Base-by-base conservation (phyloP, 148 eudicot genomes). In the Cornus controversa region DNA sequence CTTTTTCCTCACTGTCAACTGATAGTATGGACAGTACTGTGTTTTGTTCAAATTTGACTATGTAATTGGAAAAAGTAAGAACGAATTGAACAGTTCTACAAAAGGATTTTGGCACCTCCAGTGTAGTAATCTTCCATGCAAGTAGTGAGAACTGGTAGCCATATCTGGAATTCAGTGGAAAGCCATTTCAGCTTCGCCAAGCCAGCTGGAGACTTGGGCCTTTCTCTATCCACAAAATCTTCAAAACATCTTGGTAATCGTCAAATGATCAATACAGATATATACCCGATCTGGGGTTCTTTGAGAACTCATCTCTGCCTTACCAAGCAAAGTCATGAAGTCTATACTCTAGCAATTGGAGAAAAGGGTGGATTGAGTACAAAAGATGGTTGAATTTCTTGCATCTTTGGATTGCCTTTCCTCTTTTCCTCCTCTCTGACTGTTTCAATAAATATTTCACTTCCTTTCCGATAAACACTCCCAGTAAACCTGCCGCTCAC, bases 341-440 rank as follows among this genome's bases (percentile, higher is more conserved):
- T 64, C 68, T 84, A 95, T 63, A 87, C 98, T 67, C 97, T 88
- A 36, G 91, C 86, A 68, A 95, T 95, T n/a, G 98, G 98, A 73
- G 98, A 95, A 82, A 95, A 93, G 27, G 98, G 98, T 47, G 96
- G 98, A 70, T 93, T 89, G 67, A 90, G 82, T 69, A 86, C 87
- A 74, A 89, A 95, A 37, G 92, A 83, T 28, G 86, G 82, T 68
- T 84, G 81, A 28, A 70, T 80, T 75, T 83, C 90, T 79, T 82
- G 90, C n/a, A 69, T 74, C 53, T 80, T 76, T 79, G 85, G 85
- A 66, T 26, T 45, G 31, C 47, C 79, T 82, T 84, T 85, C 68
- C 78, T 82, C 60, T 83, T 89, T 78, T 90, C 98, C 67, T 93
- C 97, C 47, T 83, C 91, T 23, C 85, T 69, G 57, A 85, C 82